A percentile compares a stretch with the other conserved stretches of the same genome.
Conservation (phyloP, 2,329 filamentous ascomycete species). For the Periconia macrospinosa region DNA sequence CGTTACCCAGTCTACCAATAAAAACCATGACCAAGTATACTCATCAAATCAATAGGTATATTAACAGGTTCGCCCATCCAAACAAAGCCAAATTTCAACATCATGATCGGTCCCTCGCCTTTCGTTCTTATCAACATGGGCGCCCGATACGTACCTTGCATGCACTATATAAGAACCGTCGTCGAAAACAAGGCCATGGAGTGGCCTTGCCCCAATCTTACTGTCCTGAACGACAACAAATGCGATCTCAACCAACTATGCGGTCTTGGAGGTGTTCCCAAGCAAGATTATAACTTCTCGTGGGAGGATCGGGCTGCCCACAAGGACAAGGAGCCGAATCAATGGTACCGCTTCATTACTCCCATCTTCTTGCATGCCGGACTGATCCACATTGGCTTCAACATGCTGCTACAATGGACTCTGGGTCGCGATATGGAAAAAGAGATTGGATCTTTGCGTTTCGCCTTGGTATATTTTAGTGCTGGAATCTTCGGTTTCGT, state of each 20-base stretch:
- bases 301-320: slow-evolving; percentile 55
- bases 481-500: slow-evolving; percentile 96
- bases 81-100: slow-evolving; percentile 85
- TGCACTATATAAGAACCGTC: slow-evolving; percentile 77
- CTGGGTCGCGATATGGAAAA: slow-evolving; percentile 91
- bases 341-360: slow-evolving; percentile 95
- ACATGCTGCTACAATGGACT: slow-evolving; percentile 87
- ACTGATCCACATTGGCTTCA: slow-evolving; percentile 93
- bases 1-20: too few species aligned
- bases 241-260: slow-evolving; percentile 82
- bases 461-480: slow-evolving; percentile 85
- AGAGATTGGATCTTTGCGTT: slow-evolving; percentile 84
- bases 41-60: slow-evolving; percentile 53
- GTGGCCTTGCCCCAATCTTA: slow-evolving; percentile 79
- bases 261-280: slow-evolving; percentile 75
- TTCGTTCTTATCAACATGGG: slow-evolving; percentile 97
- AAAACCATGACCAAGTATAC: slow-evolving; percentile 6
- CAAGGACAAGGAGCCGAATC: slow-evolving; percentile 70
- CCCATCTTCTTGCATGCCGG: slow-evolving; percentile 96
- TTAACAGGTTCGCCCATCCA: slow-evolving; percentile 77
- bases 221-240: slow-evolving; percentile 60
- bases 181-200: slow-evolving; percentile 56
- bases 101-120: slow-evolving; percentile 92
- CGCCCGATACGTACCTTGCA: slow-evolving; percentile 87
- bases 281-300: slow-evolving; percentile 52